Evolutionary conservation across 306 rosid genomes (phyloP), one percentile per base, ranked within the genome.

Genomic region (Dryas alaskensis): DNA sequence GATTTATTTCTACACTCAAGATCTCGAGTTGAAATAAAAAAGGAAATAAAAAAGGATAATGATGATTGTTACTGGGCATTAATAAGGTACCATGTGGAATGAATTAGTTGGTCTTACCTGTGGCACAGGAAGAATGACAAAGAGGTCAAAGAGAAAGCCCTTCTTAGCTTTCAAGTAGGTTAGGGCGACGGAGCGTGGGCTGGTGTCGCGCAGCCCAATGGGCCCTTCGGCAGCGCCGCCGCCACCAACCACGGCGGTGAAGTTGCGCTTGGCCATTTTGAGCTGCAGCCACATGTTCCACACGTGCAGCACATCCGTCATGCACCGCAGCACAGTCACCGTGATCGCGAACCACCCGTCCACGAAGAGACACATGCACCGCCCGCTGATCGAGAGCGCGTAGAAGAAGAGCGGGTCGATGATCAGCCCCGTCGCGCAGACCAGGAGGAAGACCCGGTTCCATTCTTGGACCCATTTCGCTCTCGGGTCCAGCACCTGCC

Each of bases 261-360:
- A 85, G 19, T 76, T 65, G n/a, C 84, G 83, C 60, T 81, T 89
- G 0, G 81, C 83, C 79, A 87, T 89, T 66, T 83, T 86, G 45
- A 94, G 79, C 72, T 89, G 95, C 42, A 90, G 70, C 88, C 97
- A 94, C 84, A 94, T 94, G 83, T 92, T 94, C 92, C 97, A 94
- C 22, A 94, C 43, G 82, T 94, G 99, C 86, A 94, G 74, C 31
- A 89, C 85, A 76, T 94, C 99, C 8, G 86, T 88, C 96, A 92
- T 94, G 92, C 99, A 94, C 27, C 97, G 90, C 65, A 94, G 92
- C 73, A 84, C 96, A 5, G 97, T 94, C 69, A 94, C 96, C 70
- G 96, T 88, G 54, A 92, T 68, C 49, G 97, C 88, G 52, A 94
- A 79, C 99, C 99, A 94, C 11, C 97, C 97, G 50, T 94, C 99